Evolutionary conservation across 228 moss, liverwort and hornwort genomes (phyloP), one percentile per base, ranked within the genome.

Genomic region (Sphagnum fallax): DNA sequence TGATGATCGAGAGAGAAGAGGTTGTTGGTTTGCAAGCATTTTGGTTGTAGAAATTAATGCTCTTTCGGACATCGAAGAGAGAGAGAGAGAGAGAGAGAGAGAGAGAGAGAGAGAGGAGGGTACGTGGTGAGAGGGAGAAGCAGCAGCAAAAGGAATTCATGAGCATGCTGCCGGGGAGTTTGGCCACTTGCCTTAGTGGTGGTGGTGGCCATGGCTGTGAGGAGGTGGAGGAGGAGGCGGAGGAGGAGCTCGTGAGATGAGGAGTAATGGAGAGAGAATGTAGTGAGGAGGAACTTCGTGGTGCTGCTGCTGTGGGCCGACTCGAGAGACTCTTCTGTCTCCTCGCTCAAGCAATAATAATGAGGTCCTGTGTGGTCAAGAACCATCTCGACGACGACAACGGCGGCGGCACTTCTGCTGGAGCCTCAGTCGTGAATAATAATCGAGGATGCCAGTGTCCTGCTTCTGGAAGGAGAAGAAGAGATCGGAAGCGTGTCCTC

Each of bases 11-110:
- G 32, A 32, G 32, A 32, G 32, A 32, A 32, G 32, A 32, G 32
- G 32, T 32, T 32, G 32, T 32, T 32, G 32, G 32, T 32, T 32
- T 32, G 32, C 32, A 32, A 32, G 32, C 32, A 32, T 32, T 32
- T 32, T 32, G 2, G 32, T 32, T 32, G 32, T 32, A 32, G 32
- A 32, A 32, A 32, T 32, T 32, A 32, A 32, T 32, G 32, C 32
- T 32, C 32, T 32, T 32, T 32, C 32, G 32, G 32, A 32, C 32
- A 32, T 32, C 32, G 32, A 32, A 60, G 59, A 60, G 59, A 60
- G 59, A 60, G 59, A 60, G 59, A 60, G 59, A 60, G 59, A 60
- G 59, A 60, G 59, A 60, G 59, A 60, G n/a, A n/a, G n/a, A n/a
- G n/a, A n/a, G n/a, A n/a, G n/a, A 60, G 59, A 60, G 59, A 60